These are phyloP conservation scores for Neopestalotiopsis rosae DNA, from an alignment of 2,329 filamentous ascomycete genomes.

Conservation along the genomic window DNA sequence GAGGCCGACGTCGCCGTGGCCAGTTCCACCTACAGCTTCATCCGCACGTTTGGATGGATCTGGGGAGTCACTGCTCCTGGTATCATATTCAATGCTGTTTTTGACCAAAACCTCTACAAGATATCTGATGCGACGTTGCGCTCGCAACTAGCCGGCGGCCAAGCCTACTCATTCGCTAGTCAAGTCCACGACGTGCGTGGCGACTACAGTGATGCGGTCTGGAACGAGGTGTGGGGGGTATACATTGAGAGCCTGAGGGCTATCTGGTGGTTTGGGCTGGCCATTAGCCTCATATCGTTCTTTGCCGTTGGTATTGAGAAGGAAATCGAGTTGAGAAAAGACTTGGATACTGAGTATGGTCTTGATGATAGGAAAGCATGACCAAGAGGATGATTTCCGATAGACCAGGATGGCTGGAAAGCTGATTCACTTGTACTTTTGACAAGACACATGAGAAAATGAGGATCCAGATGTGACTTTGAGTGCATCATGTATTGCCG, in stretches of 20 bases:
- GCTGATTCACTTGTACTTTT: not conserved
- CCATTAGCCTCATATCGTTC: not conserved
- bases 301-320: not conserved
- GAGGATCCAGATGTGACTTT: not conserved
- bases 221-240: not conserved
- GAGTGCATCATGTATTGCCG: not conserved
- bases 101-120: not conserved
- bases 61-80: slow-evolving; percentile 48
- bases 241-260: not conserved
- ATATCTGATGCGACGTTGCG: not conserved
- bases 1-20: slow-evolving; percentile 31
- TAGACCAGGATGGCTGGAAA: no score
- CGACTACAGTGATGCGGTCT: not conserved
- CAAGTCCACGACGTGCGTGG: not conserved
- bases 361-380: not conserved
- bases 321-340: not conserved
- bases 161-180: slow-evolving; percentile 1
- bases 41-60: slow-evolving; percentile 36
- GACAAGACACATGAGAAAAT: not conserved
- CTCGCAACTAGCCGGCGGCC: not conserved
- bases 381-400: no score
- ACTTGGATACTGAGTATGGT: slow-evolving; percentile 10
- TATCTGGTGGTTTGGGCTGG: slow-evolving; percentile 1
- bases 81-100: slow-evolving; percentile 38
- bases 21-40: not conserved